Percentiles rank a stretch among this genome's conserved stretches.
Conservation (phyloP, 257 asterid genomes). For the Jaltomata sinuosa region DNA sequence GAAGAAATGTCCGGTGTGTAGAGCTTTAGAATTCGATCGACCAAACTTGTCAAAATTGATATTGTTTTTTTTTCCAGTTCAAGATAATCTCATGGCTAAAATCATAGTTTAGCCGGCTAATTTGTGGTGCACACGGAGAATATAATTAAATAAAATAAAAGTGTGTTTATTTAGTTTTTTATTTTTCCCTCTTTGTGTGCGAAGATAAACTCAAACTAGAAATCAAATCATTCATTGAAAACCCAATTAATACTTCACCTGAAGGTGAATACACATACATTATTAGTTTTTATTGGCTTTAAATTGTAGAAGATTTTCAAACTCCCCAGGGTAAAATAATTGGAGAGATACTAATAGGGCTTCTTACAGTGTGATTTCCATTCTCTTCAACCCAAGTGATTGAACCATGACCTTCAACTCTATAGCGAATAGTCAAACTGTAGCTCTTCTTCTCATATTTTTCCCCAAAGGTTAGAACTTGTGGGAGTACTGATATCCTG, state of each 20-base stretch:
- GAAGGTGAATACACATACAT: background rate
- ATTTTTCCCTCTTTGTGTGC: no score
- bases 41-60: no score
- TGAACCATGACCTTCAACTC: slow-evolving; percentile 16
- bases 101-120: no score
- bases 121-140: no score
- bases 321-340: background rate
- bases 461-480: background rate
- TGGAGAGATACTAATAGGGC: slow-evolving; percentile 28
- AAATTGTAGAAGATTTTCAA: background rate
- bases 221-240: background rate
- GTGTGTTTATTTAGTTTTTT: no score
- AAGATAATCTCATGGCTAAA: no score
- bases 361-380: slow-evolving; percentile 32
- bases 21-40: no score
- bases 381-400: slow-evolving; percentile 32
- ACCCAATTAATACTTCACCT: background rate
- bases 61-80: no score
- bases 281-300: background rate
- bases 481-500: background rate
- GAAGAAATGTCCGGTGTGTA: no score
- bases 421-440: background rate
- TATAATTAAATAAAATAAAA: no score
- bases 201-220: no score
- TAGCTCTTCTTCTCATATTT: slow-evolving; percentile 7